Base-by-base conservation (phyloP, 2,329 filamentous ascomycete genomes). In the Alternaria brassicicola region DNA sequence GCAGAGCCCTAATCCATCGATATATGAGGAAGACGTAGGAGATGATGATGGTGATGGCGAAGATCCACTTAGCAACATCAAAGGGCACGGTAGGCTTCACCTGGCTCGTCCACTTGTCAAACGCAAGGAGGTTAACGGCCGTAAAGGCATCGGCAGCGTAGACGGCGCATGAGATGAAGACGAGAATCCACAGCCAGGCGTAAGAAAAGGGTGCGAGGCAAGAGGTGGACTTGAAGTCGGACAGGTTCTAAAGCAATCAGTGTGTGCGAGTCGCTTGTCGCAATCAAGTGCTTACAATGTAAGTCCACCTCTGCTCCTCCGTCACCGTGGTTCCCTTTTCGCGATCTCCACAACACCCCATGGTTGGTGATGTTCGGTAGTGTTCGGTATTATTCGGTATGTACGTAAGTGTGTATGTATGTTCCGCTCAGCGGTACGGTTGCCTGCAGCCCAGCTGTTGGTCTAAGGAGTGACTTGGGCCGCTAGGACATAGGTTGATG, bases 71-170 rank as follows among this genome's bases (percentile, higher is more conserved):
- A 12, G 92, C 90, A 52, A 94, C 85, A 47, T 86, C 81, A 71
- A 96, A 87, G 3, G 88, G 85, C 64, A 98, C 89, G 38, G 86
- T 85, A 1, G 93, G 93, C 67, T 92, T 80, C 67, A 98, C 90
- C 66, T 91, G 85, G 52, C 90, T 92, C 1, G 92, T 91, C 93
- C 93, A 98, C 59, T 87, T 87, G 79, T 96, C 87, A 80, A 97
- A 97, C 55, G 86, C 90, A 49, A 99, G 85, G 38, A 99, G 83
- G 63, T 97, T 96, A 79, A 97, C 86, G 62, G 93, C 93, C 4
- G 93, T 97, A 75, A 97, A 98, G 61, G 89, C 93, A 79, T 98
- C 94, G 74, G 96, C 90, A 26, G 84, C 88, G 77, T 97, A 97
- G 65, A 97, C 93, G 42, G 91, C 89, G 48, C 94, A 76, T 3